phyloP scores from a whole-genome alignment of 257 asterid species.

The Salvia miltiorrhiza region DNA sequence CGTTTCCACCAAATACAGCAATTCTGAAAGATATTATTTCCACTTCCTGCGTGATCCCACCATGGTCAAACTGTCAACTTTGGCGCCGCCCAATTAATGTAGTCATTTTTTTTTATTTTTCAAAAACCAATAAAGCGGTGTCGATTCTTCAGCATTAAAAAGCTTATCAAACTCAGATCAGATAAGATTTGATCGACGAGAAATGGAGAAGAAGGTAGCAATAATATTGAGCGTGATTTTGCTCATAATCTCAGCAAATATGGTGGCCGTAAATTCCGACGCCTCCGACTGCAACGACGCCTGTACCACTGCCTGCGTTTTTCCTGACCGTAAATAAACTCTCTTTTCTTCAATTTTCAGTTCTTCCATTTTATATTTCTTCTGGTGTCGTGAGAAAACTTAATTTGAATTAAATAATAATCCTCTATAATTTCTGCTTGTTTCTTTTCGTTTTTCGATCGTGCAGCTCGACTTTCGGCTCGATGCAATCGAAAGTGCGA shows the following conservation, averaged over 20 bases:
- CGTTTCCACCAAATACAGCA: too few relatives aligned
- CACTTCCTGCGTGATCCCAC: too few relatives aligned
- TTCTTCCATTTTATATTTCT: neutral
- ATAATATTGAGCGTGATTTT: conserved; percentile 27
- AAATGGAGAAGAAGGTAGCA: conserved; percentile 38
- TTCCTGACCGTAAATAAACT: conserved; percentile 18
- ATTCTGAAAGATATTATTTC: too few relatives aligned
- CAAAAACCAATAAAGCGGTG: neutral
- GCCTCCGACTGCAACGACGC: conserved; percentile 40
- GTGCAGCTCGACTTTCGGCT: conserved; percentile 28
- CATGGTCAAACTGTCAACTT: neutral
- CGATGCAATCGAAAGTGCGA: conserved; percentile 48
- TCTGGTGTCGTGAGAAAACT: neutral
- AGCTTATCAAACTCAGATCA: neutral
- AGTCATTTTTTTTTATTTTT: neutral
- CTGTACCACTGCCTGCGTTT: conserved; percentile 47
- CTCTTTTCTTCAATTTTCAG: too few relatives aligned
- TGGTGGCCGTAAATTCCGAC: conserved; percentile 30
- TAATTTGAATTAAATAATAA: neutral
- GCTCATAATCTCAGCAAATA: conserved; percentile 28
- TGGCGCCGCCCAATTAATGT: neutral
- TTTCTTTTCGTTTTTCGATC: neutral
- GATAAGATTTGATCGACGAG: neutral
- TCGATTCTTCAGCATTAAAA: too few relatives aligned
- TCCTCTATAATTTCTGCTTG: neutral